Conservation (phyloP, 2,329 filamentous ascomycete species). For the Cytospora mali region DNA sequence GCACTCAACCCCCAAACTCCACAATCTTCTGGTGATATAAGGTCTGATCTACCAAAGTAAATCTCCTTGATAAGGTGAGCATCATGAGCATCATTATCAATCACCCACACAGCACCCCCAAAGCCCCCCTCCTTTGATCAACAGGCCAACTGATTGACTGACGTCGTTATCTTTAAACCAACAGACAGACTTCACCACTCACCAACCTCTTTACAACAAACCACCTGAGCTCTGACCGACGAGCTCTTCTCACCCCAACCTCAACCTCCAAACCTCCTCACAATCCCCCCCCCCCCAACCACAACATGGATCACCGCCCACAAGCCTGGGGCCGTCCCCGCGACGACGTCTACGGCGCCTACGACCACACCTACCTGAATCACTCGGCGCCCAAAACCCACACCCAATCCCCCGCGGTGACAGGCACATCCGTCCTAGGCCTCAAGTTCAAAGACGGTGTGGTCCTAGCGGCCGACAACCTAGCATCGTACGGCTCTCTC, state of each 20-base stretch:
- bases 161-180: constrained; percentile 18
- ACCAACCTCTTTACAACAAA: constrained; percentile 5
- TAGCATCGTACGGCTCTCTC: constrained; percentile 96
- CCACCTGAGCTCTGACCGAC: background rate
- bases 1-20: background rate
- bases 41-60: background rate
- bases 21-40: background rate
- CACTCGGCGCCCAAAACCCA: constrained; percentile 73
- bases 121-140: background rate
- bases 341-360: constrained; percentile 94
- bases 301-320: constrained; percentile 69
- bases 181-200: constrained; percentile 12
- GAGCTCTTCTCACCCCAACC: background rate
- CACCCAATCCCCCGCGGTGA: constrained; percentile 91
- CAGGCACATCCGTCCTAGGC: constrained; percentile 91
- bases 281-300: constrained; percentile 16
- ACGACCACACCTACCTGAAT: constrained; percentile 85
- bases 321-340: constrained; percentile 80
- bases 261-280: background rate
- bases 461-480: constrained; percentile 94
- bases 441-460: constrained; percentile 97
- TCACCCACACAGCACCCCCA: background rate
- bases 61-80: background rate
- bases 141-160: constrained; percentile 3
- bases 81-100: background rate